phyloP scores from a whole-genome alignment of 257 asterid genomes.

The Agastache rugosa region DNA sequence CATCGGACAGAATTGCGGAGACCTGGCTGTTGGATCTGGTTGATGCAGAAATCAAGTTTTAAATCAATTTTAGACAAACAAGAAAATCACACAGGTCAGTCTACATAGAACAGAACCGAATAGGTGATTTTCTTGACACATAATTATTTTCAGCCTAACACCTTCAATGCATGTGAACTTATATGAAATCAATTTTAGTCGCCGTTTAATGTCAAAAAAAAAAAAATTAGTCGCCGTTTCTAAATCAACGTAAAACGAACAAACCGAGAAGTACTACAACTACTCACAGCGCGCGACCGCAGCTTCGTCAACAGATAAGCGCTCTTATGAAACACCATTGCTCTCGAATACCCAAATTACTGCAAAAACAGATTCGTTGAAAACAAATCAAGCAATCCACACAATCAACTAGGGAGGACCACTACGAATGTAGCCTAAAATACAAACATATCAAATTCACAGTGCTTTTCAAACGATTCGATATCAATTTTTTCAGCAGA shows the following conservation, averaged over 20 bases:
- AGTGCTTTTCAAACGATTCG: background rate
- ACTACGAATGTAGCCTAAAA: background rate
- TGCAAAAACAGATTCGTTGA: conserved; percentile 20
- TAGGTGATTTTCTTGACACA: too few relatives aligned
- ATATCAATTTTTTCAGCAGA: conserved; percentile 24
- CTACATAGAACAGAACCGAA: too few relatives aligned
- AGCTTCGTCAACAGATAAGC: conserved; percentile 48
- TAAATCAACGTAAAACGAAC: background rate
- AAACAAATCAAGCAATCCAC: conserved; percentile 21
- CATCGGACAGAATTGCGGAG: conserved; percentile 74
- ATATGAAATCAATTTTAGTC: background rate
- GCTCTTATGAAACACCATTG: conserved; percentile 50
- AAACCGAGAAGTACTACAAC: background rate
- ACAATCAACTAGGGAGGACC: background rate
- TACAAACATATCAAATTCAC: background rate
- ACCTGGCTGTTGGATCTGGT: conserved; percentile 67
- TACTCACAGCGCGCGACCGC: conserved; percentile 51
- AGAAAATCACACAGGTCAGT: background rate
- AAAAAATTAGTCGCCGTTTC: background rate
- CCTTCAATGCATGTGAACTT: background rate
- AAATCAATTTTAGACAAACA: background rate
- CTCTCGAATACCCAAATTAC: conserved; percentile 24
- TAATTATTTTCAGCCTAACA: background rate
- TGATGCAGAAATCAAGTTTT: background rate
- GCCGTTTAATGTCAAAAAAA: too few relatives aligned